Base-by-base conservation (phyloP, 352 stramenopile genomes). In the Paralagenidium karlingii region DNA sequence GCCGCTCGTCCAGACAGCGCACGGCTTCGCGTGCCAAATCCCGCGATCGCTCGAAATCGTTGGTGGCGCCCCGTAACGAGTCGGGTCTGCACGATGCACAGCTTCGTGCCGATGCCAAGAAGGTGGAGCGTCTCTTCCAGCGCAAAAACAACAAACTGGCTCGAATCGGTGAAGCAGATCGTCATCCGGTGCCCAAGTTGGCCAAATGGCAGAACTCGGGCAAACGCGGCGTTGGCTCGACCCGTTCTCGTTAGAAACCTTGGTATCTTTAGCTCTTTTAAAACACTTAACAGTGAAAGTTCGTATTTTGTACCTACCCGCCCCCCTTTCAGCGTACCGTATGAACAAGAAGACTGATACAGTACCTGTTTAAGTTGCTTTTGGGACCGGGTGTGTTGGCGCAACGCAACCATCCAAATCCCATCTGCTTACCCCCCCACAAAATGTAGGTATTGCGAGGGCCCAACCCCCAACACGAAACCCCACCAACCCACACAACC, bases 161-260 rank as follows among this genome's bases (percentile, higher is more conserved):
- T 15, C 69, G 69, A 30, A 71, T 71, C 20, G 75, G 80, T 56
- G 80, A 94, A 40, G 60, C 73, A 37, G 80, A 94, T 60, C 69
- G 80, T 38, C 71, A 79, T 63, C 56, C 76, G 36, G 49, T 67
- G 33, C 67, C 79, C 34, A 94, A 94, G 61, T 60, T 94, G 20
- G 74, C 76, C 54, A 89, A 89, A 60, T 91, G 78, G 77, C 75
- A 86, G 52, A 89, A 88, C 60, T 77, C 76, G 47, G 80, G 80
- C 70, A 94, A 94, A 67, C 74, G 75, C 58, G 68, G 70, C 55
- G 68, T 73, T 41, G 80, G 80, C 59, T 75, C 46, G 32, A 82
- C 68, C 46, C 41, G 66, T 34, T 88, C 68, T 45, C 76, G 80
- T 82, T 94, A 89, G 49, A 51, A 19, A 29, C 8, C 3, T 41